Base-by-base conservation (phyloP, 306 rosid genomes). In the Malus asiatica region DNA sequence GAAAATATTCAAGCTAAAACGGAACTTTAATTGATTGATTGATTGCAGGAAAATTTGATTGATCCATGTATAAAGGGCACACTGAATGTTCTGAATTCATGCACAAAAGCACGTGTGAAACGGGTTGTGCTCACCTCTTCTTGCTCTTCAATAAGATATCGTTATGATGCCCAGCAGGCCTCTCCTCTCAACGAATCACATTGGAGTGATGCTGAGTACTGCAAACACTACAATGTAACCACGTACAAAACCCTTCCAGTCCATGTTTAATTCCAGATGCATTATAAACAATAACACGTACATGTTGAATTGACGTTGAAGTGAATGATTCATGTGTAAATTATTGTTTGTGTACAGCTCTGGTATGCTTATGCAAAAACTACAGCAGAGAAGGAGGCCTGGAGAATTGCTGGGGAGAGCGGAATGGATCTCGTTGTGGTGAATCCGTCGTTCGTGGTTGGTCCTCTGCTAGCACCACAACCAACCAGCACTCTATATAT, bases 331-430 rank as follows among this genome's bases (percentile, higher is more conserved):
- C 55, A 48, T 48, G 20, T 51, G 55, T 16, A 51, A 15, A 51
- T 51, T 15, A 15, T 51, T n/a, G 27, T 69, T 63, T 60, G 80
- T 83, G 14, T 23, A 83, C 88, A 93, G 96, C 78, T 94, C 12
- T 89, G 97, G 98, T 94, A 91, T 79, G 97, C 96, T 22, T 91
- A 84, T 85, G 91, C 98, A 27, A 94, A 91, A 86, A 90, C 96
- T 0, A 0, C 78, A 22, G 96, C 87, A 4, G 98, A 94, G 81
- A 86, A 78, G 83, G 97, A 90, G 60, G 96, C 95, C 14, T 94
- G 97, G 96, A 84, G 74, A 65, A 58, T 83, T 12, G 90, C 98
- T 12, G 38, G 81, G 82, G 89, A 90, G 70, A 76, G 60, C 48
- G 91, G 85, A 19, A 74, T 86, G 78, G 91, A 94, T 87, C 76